Conservation (phyloP, 2,329 filamentous ascomycete genomes). For the Leptosphaerulina australis region DNA sequence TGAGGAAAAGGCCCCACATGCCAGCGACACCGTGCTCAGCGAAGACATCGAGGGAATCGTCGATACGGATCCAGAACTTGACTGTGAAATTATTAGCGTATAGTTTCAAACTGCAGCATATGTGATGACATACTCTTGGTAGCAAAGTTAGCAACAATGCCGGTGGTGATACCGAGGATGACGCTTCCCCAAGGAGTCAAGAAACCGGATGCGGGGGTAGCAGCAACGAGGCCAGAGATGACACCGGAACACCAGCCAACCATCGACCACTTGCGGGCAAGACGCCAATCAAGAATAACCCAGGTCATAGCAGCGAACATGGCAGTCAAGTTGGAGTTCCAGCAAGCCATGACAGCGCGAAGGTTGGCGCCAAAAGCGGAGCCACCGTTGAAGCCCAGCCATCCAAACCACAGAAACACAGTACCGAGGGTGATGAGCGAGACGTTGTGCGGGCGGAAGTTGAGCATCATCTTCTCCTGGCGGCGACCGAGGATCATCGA, state of each 20-base stretch:
- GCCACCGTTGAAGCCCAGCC: constrained; percentile 98
- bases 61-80: constrained; percentile 77
- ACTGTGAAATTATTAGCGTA: constrained; percentile 51
- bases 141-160: constrained; percentile 77
- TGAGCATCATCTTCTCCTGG: constrained; percentile 99
- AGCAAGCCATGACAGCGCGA: constrained; percentile 93
- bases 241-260: constrained; percentile 91
- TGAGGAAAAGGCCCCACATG: constrained; percentile 78
- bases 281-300: constrained; percentile 93
- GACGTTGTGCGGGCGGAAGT: constrained; percentile 99
- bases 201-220: constrained; percentile 82
- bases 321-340: constrained; percentile 94
- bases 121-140: constrained; percentile 74
- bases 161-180: constrained; percentile 65
- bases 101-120: not conserved
- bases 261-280: constrained; percentile 93
- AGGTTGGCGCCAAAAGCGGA: constrained; percentile 93
- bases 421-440: constrained; percentile 96
- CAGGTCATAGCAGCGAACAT: constrained; percentile 92
- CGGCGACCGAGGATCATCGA: constrained; percentile 93
- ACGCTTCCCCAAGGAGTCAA: constrained; percentile 71
- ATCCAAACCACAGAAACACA: constrained; percentile 96
- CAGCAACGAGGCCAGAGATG: constrained; percentile 85
- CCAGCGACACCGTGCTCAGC: constrained; percentile 87
- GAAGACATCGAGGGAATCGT: constrained; percentile 89